Conservation (phyloP, 164 flowering plant species). For the Sextonia rubra region DNA sequence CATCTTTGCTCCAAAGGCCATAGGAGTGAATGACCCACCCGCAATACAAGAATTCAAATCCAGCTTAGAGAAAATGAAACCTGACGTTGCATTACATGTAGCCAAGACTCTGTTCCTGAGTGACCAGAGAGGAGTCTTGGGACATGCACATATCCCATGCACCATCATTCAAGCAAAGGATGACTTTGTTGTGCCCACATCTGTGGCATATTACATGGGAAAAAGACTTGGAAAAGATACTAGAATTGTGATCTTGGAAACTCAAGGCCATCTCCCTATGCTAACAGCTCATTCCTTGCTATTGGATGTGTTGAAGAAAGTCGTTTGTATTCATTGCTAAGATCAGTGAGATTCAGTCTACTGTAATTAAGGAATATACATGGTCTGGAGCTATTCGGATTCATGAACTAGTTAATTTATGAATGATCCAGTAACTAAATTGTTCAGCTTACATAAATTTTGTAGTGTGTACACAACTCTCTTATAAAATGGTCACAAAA, state of each 20-base stretch:
- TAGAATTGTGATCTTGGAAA: constrained; percentile 24
- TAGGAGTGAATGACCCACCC: constrained; percentile 16
- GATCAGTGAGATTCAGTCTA: background rate
- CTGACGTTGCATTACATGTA: constrained; percentile 21
- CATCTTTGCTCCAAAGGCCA: constrained; percentile 24
- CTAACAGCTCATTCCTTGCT: constrained; percentile 28
- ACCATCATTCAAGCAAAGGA: constrained; percentile 32
- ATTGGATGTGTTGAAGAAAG: constrained; percentile 19
- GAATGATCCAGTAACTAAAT: too few relatives aligned
- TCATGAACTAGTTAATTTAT: too few relatives aligned
- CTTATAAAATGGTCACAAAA: too few relatives aligned
- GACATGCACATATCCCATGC: constrained; percentile 28
- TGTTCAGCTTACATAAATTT: too few relatives aligned
- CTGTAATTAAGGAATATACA: too few relatives aligned
- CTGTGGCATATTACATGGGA: constrained; percentile 32
- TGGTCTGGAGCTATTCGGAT: too few relatives aligned
- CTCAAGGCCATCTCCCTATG: constrained; percentile 43
- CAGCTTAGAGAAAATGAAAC: constrained; percentile 32
- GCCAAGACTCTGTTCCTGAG: constrained; percentile 28
- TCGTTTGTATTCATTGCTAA: constrained; percentile 2
- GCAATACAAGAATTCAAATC: constrained; percentile 20
- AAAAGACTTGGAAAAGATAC: constrained; percentile 17
- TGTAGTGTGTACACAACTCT: too few relatives aligned
- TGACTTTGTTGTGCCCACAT: constrained; percentile 29
- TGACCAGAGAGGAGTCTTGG: constrained; percentile 22